phyloP scores from a whole-genome alignment of 2,329 filamentous ascomycete genomes.

The Neoscytalidium dimidiatum region DNA sequence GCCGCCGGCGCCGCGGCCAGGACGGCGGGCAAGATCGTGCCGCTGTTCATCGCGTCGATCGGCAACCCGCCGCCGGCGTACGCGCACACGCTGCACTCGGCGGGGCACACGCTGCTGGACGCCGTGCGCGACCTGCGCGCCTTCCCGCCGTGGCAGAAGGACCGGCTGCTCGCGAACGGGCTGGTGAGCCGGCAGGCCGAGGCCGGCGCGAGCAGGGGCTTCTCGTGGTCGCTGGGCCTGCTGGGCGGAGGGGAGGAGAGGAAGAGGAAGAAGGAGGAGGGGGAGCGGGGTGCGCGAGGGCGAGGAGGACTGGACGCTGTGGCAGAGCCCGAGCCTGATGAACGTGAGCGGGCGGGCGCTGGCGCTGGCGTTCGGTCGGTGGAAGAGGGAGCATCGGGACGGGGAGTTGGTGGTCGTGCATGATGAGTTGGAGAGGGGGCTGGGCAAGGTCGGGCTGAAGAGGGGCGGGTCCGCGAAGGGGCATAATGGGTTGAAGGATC shows the following conservation, averaged over 20 bases:
- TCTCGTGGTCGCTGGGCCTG: neutral
- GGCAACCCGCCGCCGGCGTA: slow-evolving; percentile 75
- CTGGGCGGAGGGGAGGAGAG: neutral
- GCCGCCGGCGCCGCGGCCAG: slow-evolving; percentile 6
- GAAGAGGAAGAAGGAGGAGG: neutral
- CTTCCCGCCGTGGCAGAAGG: slow-evolving; percentile 41
- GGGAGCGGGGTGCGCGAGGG: neutral
- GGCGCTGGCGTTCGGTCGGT: slow-evolving; percentile 17
- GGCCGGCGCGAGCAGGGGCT: neutral
- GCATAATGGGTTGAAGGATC: slow-evolving; percentile 50
- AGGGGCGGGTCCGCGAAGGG: slow-evolving; percentile 56
- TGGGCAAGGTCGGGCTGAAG: slow-evolving; percentile 68
- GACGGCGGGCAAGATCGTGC: slow-evolving; percentile 32
- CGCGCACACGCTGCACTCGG: slow-evolving; percentile 78
- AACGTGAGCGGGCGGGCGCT: slow-evolving; percentile 73
- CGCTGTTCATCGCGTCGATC: slow-evolving; percentile 79
- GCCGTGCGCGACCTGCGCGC: slow-evolving; percentile 38
- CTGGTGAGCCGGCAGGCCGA: slow-evolving; percentile 26
- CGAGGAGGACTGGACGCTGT: slow-evolving; percentile 58
- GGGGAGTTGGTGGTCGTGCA: slow-evolving; percentile 74
- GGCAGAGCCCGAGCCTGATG: slow-evolving; percentile 79
- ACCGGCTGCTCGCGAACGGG: slow-evolving; percentile 30
- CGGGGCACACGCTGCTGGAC: slow-evolving; percentile 77
- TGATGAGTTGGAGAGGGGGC: slow-evolving; percentile 77
- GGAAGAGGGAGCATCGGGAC: slow-evolving; percentile 23